These are phyloP conservation scores for Physcia stellaris DNA, from an alignment of 495 filamentous ascomycete genomes.

Conservation along the genomic window DNA sequence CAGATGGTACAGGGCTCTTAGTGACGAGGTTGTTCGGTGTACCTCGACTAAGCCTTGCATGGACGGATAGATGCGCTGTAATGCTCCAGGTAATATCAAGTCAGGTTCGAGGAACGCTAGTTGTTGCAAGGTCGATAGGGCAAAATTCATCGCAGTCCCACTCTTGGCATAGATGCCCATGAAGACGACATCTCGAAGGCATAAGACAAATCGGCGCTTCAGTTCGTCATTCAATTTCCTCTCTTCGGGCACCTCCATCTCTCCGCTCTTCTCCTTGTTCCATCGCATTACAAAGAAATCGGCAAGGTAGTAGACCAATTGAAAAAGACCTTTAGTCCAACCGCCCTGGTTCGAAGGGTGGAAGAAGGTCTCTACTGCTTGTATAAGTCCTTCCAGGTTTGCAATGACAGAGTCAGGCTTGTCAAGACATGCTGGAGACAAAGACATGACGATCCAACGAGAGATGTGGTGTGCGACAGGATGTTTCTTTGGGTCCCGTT, in stretches of 20 bases:
- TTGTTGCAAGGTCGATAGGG: conserved; percentile 75
- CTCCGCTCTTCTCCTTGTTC: conserved; percentile 87
- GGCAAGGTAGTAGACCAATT: conserved; percentile 82
- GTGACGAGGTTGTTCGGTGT: conserved; percentile 86
- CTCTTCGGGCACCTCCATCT: conserved; percentile 71
- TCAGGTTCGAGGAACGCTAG: conserved; percentile 84
- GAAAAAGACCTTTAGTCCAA: conserved; percentile 84
- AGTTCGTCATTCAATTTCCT: conserved; percentile 64
- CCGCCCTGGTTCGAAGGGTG: conserved; percentile 90
- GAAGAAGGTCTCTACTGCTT: conserved; percentile 97
- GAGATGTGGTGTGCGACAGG: conserved; percentile 84
- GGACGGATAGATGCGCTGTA: conserved; percentile 93
- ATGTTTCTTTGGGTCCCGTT: conserved; percentile 85
- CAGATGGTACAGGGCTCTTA: conserved; percentile 79
- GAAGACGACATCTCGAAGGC: conserved; percentile 83
- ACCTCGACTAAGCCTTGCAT: conserved; percentile 95
- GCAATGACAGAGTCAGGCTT: conserved; percentile 65
- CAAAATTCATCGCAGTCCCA: conserved; percentile 77
- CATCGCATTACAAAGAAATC: conserved; percentile 97
- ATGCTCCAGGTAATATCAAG: conserved; percentile 80
- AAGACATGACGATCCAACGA: conserved; percentile 87
- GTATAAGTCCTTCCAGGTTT: conserved; percentile 82
- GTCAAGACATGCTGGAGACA: conserved; percentile 75
- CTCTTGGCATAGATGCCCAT: conserved; percentile 98
- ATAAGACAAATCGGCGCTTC: conserved; percentile 81